A percentile compares a stretch with the other conserved stretches of the same genome.
phyloP scores from a whole-genome alignment of 2,329 filamentous ascomycete species.

The Thermothelomyces thermophilus region DNA sequence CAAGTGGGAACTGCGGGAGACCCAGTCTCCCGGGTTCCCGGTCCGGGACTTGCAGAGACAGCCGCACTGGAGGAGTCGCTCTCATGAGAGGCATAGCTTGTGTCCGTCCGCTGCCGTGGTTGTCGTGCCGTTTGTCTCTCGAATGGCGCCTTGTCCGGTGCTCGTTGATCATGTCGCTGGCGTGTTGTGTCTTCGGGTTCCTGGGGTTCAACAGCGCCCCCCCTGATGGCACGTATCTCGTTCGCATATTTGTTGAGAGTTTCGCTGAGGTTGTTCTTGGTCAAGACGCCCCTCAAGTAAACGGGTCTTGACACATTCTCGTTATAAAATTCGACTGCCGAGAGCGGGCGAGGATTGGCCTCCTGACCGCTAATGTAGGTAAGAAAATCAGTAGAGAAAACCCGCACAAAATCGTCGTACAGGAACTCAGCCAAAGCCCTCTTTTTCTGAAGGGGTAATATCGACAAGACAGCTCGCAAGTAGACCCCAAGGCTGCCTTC shows the following conservation, averaged over 20 bases:
- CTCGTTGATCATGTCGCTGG: background rate
- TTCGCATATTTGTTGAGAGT: constrained; percentile 32
- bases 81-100: background rate
- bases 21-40: background rate
- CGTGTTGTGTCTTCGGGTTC: background rate
- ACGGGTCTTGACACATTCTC: constrained; percentile 23
- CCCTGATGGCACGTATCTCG: constrained; percentile 21
- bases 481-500: constrained; percentile 37
- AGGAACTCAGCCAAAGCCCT: constrained; percentile 36
- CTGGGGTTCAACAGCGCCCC: background rate
- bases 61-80: background rate
- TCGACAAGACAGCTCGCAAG: constrained; percentile 38
- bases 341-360: constrained; percentile 27
- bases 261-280: constrained; percentile 30
- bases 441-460: constrained; percentile 34
- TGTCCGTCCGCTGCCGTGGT: background rate
- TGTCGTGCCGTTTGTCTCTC: background rate
- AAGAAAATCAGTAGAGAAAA: constrained; percentile 37
- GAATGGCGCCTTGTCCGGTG: background rate
- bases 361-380: constrained; percentile 33
- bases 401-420: constrained; percentile 48
- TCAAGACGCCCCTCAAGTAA: constrained; percentile 32
- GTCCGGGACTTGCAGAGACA: background rate
- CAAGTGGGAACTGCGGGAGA: background rate
- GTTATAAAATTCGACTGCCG: constrained; percentile 39